Conservation (phyloP, 441 rosid species). For the Euphorbia schlechtendalii region DNA sequence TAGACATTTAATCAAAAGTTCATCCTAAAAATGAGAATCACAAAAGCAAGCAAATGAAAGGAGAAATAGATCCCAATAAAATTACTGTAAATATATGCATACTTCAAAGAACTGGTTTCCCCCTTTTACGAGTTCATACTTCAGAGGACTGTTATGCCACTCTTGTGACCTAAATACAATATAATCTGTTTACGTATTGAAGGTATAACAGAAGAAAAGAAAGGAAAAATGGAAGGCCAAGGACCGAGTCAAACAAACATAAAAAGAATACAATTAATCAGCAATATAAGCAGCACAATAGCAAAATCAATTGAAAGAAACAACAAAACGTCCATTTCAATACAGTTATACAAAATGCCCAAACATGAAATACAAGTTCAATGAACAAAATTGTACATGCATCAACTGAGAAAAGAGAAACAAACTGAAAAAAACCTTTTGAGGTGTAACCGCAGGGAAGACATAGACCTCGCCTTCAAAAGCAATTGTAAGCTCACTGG, state of each 20-base stretch:
- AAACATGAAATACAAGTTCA: not conserved
- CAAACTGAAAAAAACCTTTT: slow-evolving; percentile 23
- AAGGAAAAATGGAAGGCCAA: not conserved
- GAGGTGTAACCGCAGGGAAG: slow-evolving; percentile 40
- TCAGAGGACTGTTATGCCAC: not conserved
- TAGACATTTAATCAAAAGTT: not conserved
- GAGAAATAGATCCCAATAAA: not conserved
- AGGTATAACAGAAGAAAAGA: not conserved
- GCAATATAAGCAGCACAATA: not conserved
- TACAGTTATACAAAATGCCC: not conserved
- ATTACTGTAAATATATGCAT: not conserved
- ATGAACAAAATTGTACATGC: not conserved
- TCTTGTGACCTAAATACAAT: not conserved
- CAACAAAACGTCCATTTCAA: not conserved
- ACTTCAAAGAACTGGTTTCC: no score
- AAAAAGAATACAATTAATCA: not conserved
- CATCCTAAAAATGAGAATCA: not conserved
- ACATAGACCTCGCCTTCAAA: slow-evolving; percentile 48
- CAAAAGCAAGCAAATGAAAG: not conserved
- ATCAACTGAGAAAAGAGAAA: no score
- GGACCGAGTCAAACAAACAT: not conserved
- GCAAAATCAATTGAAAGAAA: not conserved
- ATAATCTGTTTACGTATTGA: no score
- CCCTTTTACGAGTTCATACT: not conserved
- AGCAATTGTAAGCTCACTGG: slow-evolving; percentile 40